Evolutionary conservation across 2,329 filamentous ascomycete species (phyloP).

Genomic region (Colletotrichum viniferum): DNA sequence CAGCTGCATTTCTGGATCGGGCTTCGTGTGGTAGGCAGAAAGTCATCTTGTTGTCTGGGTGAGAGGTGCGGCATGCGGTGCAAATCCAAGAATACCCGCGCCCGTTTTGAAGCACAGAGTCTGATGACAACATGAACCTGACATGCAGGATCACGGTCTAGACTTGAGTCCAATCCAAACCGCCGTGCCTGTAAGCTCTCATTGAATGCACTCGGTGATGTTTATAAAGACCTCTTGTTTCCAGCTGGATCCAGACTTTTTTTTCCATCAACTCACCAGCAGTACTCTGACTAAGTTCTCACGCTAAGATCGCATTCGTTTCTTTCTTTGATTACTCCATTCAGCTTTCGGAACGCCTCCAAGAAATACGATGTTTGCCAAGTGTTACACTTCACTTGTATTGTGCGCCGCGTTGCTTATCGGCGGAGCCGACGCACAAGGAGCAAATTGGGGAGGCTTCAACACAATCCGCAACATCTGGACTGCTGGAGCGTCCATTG

Average conservation of each 20-base stretch:
- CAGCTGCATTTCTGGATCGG: neutral
- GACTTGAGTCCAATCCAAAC: neutral
- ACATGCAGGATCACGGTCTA: neutral
- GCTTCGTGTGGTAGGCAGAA: neutral
- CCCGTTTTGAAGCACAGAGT: neutral
- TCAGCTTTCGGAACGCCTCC: neutral
- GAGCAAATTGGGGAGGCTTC: neutral
- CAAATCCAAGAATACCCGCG: neutral
- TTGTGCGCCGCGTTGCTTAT: neutral
- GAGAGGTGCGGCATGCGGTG: neutral
- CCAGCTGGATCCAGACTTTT: neutral
- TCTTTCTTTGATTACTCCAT: too few relatives aligned
- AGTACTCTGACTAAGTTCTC: neutral
- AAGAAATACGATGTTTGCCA: neutral
- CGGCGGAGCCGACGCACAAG: neutral
- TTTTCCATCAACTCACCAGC: neutral
- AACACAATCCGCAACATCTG: neutral
- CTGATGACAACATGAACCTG: neutral
- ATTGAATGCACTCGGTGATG: neutral
- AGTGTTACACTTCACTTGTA: neutral
- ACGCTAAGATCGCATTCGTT: fast-evolving
- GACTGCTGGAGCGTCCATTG: neutral
- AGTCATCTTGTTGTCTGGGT: neutral
- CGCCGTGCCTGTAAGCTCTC: fast-evolving
- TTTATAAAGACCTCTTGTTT: neutral